These are phyloP conservation scores for Leptographium galeiforme DNA, from an alignment of 2,329 filamentous ascomycete genomes.

Conservation along the genomic window DNA sequence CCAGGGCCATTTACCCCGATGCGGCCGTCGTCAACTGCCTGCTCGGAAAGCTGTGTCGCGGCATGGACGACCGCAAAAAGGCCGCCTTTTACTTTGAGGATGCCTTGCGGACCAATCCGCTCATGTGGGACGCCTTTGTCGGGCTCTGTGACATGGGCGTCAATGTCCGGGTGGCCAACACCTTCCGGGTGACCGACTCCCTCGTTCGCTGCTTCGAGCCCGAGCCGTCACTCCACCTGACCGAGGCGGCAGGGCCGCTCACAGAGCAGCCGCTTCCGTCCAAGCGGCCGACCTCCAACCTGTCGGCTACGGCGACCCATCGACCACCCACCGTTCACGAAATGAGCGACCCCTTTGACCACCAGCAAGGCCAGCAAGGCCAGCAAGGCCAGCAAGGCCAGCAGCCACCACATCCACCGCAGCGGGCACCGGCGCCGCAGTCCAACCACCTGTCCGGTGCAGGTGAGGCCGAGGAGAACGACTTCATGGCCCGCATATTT, in stretches of 20 bases:
- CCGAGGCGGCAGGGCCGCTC: slow-evolving; percentile 17
- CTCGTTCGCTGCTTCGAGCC: slow-evolving; percentile 34
- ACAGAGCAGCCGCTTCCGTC: slow-evolving; percentile 18
- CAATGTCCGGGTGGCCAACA: slow-evolving; percentile 66
- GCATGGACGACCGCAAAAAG: slow-evolving; percentile 68
- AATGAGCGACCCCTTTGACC: slow-evolving; percentile 37
- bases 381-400: not conserved
- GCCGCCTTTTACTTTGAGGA: slow-evolving; percentile 81
- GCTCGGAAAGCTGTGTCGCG: slow-evolving; percentile 75
- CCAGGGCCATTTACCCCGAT: slow-evolving; percentile 65
- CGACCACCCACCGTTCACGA: slow-evolving; percentile 18
- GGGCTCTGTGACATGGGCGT: slow-evolving; percentile 79
- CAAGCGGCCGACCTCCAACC: slow-evolving; percentile 12
- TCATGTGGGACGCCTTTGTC: slow-evolving; percentile 96
- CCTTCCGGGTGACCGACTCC: slow-evolving; percentile 61
- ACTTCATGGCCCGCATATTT: slow-evolving; percentile 43
- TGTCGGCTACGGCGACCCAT: not conserved
- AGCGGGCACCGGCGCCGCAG: not conserved
- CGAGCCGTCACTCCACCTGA: slow-evolving; percentile 17
- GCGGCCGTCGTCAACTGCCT: slow-evolving; percentile 72
- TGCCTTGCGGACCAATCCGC: slow-evolving; percentile 76
- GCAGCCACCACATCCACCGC: not conserved
- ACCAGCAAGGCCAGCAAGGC: slow-evolving; percentile 20
- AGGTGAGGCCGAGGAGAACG: slow-evolving; percentile 33
- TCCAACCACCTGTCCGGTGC: not conserved